Evolutionary conservation across 345 rosid species (phyloP), one percentile per base, ranked within the genome.

Genomic region (Gynandropsis gynandra): DNA sequence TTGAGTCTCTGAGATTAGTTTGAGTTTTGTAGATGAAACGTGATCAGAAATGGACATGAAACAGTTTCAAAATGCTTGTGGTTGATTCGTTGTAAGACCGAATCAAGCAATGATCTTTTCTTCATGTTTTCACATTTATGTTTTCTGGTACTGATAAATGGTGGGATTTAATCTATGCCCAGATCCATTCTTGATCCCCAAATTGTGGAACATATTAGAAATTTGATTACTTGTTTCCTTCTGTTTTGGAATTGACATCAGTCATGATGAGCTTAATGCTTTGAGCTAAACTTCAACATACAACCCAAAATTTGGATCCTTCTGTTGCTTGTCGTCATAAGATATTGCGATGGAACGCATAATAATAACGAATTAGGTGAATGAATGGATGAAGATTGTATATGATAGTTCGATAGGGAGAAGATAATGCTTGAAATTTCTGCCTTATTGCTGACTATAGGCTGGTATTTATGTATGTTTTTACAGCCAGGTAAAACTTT

Each of bases 401-500:
- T 3, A 42, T 14, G 47, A 42, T 1, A 1, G 41, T 37, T 8
- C 9, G 11, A 1, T 10, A 37, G 9, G 4, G 8, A 37, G 41
- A 10, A 37, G 15, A 37, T 10, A 8, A 37, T 10, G 11, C 8
- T 37, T 37, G 41, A 37, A 8, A 3, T 16, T 42, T 42, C 10
- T 13, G 17, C 19, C 13, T 16, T 13, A 1, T 33, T 33, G 17
- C 51, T 66, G 46, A 66, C 31, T 40, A 1, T 32, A 38, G 18
- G 2, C 14, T 21, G 52, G 47, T 9, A 21, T 68, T 59, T 62
- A 16, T 18, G 16, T 50, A 8, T 59, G 54, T 42, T 58, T 50
- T 16, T 69, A 69, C 78, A 93, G 99, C 83, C 95, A 58, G 97
- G 97, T 68, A 93, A 77, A 74, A 93, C 99, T n/a, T 62, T 93